Evolutionary conservation across 1,139 yeast species (phyloP), one percentile per base, ranked within the genome.

Genomic region (Suhomyces maxii): DNA sequence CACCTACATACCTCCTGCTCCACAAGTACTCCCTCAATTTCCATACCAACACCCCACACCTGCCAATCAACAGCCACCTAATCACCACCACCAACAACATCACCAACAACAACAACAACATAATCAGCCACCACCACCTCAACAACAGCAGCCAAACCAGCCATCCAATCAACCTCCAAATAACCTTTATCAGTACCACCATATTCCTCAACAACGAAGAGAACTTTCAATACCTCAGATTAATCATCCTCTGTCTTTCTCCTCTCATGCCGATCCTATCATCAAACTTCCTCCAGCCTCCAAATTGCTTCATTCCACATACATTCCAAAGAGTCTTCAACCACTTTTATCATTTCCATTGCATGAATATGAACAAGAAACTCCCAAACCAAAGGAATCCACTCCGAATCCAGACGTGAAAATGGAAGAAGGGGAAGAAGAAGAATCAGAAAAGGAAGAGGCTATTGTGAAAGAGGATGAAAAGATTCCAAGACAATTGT

Each of bases 251-350:
- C 26, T 23, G 25, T 36, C 45, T 5, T 31, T 36, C 34, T 33
- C 41, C 11, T 26, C 13, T 4, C 33, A 26, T 23, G 12, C 38
- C 36, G 14, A 33, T 11, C 18, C 42, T 33, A 18, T 34, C 35
- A 36, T 42, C 44, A 44, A 42, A 14, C 49, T 52, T 13, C 54
- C 53, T 1, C 46, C 51, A 3, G 51, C 50, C 8, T 40, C 50
- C 18, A 48, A 51, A 32, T 40, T 48, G 3, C 38, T 50, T 26
- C 41, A 39, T 26, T 44, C 46, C 28, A 47, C 57, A 32, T 60
- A 58, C 41, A 54, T 61, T 33, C 66, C 67, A 13, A 61, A 60
- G 43, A 60, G 63, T n/a, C 52, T 63, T 34, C 65, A 63, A 45
- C 67, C 67, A 2, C 51, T 63, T 35, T 50, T 63, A 30, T 60